Evolutionary conservation across 805 yeast species (phyloP), one percentile per base, ranked within the genome.

Genomic region (Yamadazyma paraphyllophila): DNA sequence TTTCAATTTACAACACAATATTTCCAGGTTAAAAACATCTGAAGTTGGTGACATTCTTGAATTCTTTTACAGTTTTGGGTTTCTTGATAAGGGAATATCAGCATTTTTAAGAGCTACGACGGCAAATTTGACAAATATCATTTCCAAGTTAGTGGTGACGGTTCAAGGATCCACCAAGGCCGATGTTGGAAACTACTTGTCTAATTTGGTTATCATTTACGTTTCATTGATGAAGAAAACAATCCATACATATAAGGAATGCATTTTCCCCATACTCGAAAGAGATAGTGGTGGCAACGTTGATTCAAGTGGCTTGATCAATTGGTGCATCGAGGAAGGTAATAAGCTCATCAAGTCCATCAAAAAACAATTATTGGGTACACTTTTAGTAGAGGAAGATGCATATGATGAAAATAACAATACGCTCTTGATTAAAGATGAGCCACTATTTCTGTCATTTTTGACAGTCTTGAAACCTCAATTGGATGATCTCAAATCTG

Each of bases 311-410:
- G 72, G 73, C 26, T 68, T 89, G 13, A 83, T 88, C n/a, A 81
- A 82, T 50, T 89, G 96, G 96, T 78, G 85, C 29, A 78, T 79
- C 46, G 75, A 75, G 10, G 85, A 83, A 60, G 77, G 87, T 27
- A 77, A 78, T 34, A 69, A 71, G 39, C 84, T 85, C 52, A 80
- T 81, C 26, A 66, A 69, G 13, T 63, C 82, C 6, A 77, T 90
- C 53, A 78, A 81, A 39, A 79, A 85, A 45, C 91, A 86, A 53
- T 65, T 91, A 20, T 71, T 80, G 39, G 88, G 85, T 16, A 79
- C 86, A 11, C 74, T 80, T 39, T 67, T 71, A 7, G 74, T 83
- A 9, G 35, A 26, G 13, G 53, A 52, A 39, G 55, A 52, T 31
- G 39, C 49, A n/a, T 43, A 49, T 13, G 53, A 49, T 30, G 48